Evolutionary conservation across 1,284 basidiomycete species (phyloP), one percentile per base, ranked within the genome.

Genomic region (Inonotus obliquus): DNA sequence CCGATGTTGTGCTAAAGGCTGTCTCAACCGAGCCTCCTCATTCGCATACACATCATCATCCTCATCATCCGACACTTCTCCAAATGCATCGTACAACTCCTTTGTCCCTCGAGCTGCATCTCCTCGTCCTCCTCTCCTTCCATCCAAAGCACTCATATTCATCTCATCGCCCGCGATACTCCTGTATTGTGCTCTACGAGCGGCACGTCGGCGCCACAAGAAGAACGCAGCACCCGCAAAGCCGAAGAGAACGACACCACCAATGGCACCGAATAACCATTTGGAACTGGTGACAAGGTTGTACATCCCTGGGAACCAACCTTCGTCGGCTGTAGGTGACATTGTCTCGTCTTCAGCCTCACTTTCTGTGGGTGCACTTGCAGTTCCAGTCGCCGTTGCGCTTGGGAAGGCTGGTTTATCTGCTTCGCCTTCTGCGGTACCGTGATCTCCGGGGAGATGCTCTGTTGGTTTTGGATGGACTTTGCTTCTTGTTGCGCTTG

Each of bases 1-100:
- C 35, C 29, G 27, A 23, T 57, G 49, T 38, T 58, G 39, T 9
- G 61, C 48, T 38, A 63, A 39, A 35, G 61, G 60, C 23, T 65
- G 68, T 44, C 76, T 75, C 58, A 91, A 73, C 45, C 78, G 78
- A 4, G 85, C 85, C 67, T 81, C 79, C 69, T 92, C 89, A 70
- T 91, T 83, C 29, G 79, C 86, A 63, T 90, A 85, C 39, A 82
- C 81, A 27, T 84, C 81, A 27, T 84, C 81, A 32, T 32, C 32
- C 32, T 44, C 41, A n/a, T 44, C 41, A 66, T 91, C 89, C 27
- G 85, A 88, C 35, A 86, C 81, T 71, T 94, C 92, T 21, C 92
- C 93, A 74, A 96, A 96, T 14, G 94, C 93, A 74, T 96, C 94
- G 69, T 96, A 96, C 60, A 96, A 71, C 72, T 96, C 94, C 76